Evolutionary conservation across 2,329 filamentous ascomycete genomes (phyloP), one percentile per base, ranked within the genome.

Genomic region (Sarocladium strictum): DNA sequence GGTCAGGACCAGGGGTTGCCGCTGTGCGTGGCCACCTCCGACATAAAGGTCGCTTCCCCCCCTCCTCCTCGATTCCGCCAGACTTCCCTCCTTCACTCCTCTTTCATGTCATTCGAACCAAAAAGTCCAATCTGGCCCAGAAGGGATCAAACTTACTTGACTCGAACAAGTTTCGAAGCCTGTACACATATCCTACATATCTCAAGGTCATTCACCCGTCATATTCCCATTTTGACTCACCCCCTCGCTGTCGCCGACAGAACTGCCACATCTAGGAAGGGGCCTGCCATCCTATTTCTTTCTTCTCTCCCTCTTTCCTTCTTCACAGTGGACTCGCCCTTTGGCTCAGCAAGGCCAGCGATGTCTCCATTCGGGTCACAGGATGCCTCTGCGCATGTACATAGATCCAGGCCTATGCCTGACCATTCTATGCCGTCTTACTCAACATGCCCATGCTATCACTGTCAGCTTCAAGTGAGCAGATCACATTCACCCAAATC

Each of bases 21-120:
- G 14, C n/a, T 15, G 47, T 33, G 47, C n/a, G 26, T 33, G 26
- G 27, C 27, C 47, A 5, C 37, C 37, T 17, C 47, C 26, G 47
- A 51, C 47, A 51, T 51, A 51, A 51, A 51, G 47, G 47, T 51
- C 29, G 47, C 15, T 23, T 35, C 29, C 47, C 47, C 47, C 47
- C 47, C 47, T 51, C 47, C 47, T 51, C 47, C 47, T 51, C 47
- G 27, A 24, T 51, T 51, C 17, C 35, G 17, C 19, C 47, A 7
- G 26, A 33, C 47, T 35, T 51, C 47, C 47, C 47, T 51, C 47
- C 47, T 51, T 51, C 47, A 51, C 21, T 33, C 29, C 10, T 24
- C 29, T 51, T 51, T 51, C 17, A n/a, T 33, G 4, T 15, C 27
- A 21, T 32, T 35, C 24, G 5, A 33, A 23, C n/a, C 3, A n/a